phyloP scores from a whole-genome alignment of 1,284 basidiomycete species.

The Rhodotorula sp. region DNA sequence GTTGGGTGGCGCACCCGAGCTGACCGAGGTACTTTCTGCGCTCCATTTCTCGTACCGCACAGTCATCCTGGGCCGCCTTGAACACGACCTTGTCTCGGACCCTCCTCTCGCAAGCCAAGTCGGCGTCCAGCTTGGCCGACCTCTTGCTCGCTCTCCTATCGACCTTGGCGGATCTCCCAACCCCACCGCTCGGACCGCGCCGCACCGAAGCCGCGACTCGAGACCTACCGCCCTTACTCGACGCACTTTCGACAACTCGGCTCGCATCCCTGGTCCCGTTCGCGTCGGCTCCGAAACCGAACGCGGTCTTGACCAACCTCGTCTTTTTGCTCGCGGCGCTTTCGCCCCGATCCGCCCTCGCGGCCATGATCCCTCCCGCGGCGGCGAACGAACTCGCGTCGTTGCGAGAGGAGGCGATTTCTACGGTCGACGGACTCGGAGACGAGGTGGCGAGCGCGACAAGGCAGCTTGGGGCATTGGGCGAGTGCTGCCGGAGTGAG shows the following conservation, averaged over 20 bases:
- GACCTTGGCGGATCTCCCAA: slow-evolving; percentile 12
- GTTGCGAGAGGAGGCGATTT: not conserved
- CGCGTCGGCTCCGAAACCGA: slow-evolving; percentile 1
- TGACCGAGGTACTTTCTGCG: too few relatives aligned
- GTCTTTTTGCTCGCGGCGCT: slow-evolving; percentile 29
- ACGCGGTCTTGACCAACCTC: slow-evolving; percentile 13
- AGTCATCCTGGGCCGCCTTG: slow-evolving; percentile 35
- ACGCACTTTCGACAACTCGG: not conserved
- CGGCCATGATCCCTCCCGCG: slow-evolving; percentile 10
- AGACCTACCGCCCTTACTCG: not conserved
- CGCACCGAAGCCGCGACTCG: not conserved
- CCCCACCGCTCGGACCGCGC: slow-evolving; percentile 14
- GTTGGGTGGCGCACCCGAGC: not conserved
- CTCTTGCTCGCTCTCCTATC: slow-evolving; percentile 16
- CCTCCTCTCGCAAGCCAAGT: slow-evolving; percentile 15
- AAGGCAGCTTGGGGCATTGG: slow-evolving; percentile 29
- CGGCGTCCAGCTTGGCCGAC: not conserved
- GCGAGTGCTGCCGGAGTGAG: slow-evolving; percentile 38
- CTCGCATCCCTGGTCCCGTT: not conserved
- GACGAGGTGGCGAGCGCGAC: slow-evolving; percentile 27
- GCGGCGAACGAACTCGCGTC: not conserved
- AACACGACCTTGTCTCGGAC: slow-evolving; percentile 18
- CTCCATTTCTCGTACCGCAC: not conserved
- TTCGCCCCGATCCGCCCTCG: slow-evolving; percentile 12
- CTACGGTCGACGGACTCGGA: not conserved